A percentile compares a stretch with the other conserved stretches of the same genome.
phyloP scores from a whole-genome alignment of 257 asterid genomes.

The Fraxinus cuspidata region DNA sequence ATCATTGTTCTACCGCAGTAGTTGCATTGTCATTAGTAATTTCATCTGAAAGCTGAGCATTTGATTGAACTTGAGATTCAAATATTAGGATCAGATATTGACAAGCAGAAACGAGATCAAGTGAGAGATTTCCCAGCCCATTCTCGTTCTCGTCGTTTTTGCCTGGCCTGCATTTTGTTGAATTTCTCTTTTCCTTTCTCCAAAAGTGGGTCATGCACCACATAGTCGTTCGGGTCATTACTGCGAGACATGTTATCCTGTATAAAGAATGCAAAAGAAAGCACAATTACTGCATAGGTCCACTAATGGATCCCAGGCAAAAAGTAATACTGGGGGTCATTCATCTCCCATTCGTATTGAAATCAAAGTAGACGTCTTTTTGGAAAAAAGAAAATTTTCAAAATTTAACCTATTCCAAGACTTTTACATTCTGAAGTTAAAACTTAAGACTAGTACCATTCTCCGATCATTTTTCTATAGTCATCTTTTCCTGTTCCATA shows the following conservation, averaged over 20 bases:
- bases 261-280: conserved; percentile 12
- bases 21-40: conserved; percentile 5
- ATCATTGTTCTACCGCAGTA: not conserved
- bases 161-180: conserved; percentile 86
- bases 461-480: not conserved
- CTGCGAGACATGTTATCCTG: conserved; percentile 92
- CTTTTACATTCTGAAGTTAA: not conserved
- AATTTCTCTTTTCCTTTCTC: conserved; percentile 97
- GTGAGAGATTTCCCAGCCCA: conserved; percentile 97
- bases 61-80: not conserved
- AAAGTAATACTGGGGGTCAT: not conserved
- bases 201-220: conserved; percentile 89
- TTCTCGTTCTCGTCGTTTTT: conserved; percentile 81
- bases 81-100: not conserved
- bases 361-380: not conserved
- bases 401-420: not conserved
- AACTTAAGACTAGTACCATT: not conserved
- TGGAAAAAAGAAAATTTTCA: not conserved
- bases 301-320: not conserved
- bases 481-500: not conserved
- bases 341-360: not conserved
- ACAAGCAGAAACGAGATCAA: conserved; percentile 29
- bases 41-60: conserved; percentile 3
- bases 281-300: not conserved
- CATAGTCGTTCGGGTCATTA: conserved; percentile 84